Evolutionary conservation across 345 rosid genomes (phyloP), one percentile per base, ranked within the genome.

Genomic region (Psidium friedrichsthalianum): DNA sequence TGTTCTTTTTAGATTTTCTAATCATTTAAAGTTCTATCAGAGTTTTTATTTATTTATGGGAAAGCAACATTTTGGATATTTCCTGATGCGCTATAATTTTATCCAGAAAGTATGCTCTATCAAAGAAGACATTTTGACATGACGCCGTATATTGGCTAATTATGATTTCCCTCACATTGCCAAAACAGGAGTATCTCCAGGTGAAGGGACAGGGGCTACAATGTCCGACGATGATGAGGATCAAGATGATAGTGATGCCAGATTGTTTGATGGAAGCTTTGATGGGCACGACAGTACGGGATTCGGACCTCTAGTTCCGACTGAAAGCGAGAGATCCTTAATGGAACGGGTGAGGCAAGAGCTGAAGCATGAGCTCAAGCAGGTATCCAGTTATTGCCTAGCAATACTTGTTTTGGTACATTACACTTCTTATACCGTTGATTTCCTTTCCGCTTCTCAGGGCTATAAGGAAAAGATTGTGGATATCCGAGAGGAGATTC

Each of bases 161-260:
- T 22, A 61, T 44, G 53, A 61, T 81, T 56, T 86, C 51, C 64
- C 84, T 84, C 85, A 59, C 25, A 22, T 40, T 83, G 85, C 49
- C 56, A 47, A 76, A 85, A 13, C 93, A 96, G 98, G 98, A 84
- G 93, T 92, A 74, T 93, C 96, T 57, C 91, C 96, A 1, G 95
- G 95, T 87, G 99, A 96, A 89, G 93, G 98, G 88, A 93, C 94
- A 1, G 95, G 95, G 54, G 96, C 95, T 61, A 95, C 99, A 32
- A 96, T 96, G 99, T 96, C 98, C 6, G 98, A 95, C 83, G 97
- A 93, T 84, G 97, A 95, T 74, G 98, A 96, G 82, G 95, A 94
- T 69, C 95, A 91, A 84, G 94, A 86, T 27, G 97, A 95, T 56
- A 93, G 95, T 32, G 97, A 96, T 40, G 61, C 92, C 29, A 94